Evolutionary conservation across 306 rosid genomes (phyloP).

Genomic region (Vicia faba): DNA sequence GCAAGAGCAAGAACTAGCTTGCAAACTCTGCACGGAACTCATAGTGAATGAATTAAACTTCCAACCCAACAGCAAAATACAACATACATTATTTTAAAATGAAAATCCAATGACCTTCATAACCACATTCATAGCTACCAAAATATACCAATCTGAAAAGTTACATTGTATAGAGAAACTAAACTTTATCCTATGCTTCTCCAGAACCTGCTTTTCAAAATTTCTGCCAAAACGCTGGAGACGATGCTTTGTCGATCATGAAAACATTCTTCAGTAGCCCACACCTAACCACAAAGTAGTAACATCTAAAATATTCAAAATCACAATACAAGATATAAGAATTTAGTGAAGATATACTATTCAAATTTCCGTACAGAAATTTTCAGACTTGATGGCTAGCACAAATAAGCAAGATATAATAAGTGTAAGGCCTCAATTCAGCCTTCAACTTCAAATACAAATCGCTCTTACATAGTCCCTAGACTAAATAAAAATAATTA

Average conservation of each 20-base stretch:
- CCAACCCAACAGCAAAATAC: background rate
- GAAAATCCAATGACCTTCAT: background rate
- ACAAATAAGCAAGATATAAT: background rate
- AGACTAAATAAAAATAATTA: background rate
- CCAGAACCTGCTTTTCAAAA: background rate
- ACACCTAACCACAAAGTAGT: background rate
- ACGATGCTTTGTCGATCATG: background rate
- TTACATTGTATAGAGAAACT: constrained; percentile 12
- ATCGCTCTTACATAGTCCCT: background rate
- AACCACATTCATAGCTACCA: background rate
- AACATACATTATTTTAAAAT: background rate
- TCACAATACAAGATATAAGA: background rate
- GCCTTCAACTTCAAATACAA: background rate
- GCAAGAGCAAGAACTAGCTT: background rate
- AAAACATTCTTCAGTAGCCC: background rate
- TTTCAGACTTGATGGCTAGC: background rate
- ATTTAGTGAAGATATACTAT: background rate
- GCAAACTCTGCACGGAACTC: background rate
- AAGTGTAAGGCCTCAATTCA: background rate
- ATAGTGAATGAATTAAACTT: background rate
- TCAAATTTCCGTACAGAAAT: background rate
- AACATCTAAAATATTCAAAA: background rate
- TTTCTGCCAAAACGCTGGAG: background rate
- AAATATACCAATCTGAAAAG: constrained; percentile 4
- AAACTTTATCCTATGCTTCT: constrained; percentile 8